A percentile compares a stretch with the other conserved stretches of the same genome.
phyloP scores from a whole-genome alignment of 495 filamentous ascomycete species.

The Glutinoglossum americanum region DNA sequence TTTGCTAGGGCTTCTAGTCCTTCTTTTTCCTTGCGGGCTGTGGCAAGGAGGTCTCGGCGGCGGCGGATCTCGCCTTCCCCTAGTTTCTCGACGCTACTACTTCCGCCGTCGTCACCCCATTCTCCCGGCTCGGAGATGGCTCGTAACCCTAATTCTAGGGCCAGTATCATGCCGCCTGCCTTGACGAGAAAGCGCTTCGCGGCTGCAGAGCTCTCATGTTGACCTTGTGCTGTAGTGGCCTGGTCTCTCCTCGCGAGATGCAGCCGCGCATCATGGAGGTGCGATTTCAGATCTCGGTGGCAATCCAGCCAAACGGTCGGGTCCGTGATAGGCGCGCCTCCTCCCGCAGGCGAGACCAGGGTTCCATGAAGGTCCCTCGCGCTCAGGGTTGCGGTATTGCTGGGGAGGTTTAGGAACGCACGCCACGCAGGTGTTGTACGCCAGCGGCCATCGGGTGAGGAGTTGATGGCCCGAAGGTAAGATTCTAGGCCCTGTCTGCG shows the following conservation, averaged over 20 bases:
- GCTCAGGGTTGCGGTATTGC: conserved; percentile 10
- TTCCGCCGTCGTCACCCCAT: conserved; percentile 9
- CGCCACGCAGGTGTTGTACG: conserved; percentile 68
- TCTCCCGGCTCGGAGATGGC: conserved; percentile 14
- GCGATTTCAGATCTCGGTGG: conserved; percentile 58
- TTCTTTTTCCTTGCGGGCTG: conserved; percentile 64
- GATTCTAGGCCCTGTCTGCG: conserved; percentile 54
- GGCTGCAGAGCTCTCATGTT: conserved; percentile 58
- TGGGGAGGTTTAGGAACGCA: conserved; percentile 64
- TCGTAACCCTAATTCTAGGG: conserved; percentile 51
- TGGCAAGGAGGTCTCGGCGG: conserved; percentile 54
- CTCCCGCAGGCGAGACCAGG: conserved; percentile 20
- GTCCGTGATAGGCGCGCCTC: conserved; percentile 37
- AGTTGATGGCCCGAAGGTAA: conserved; percentile 68
- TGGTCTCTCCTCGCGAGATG: conserved; percentile 56
- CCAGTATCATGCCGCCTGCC: conserved; percentile 41
- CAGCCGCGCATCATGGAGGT: conserved; percentile 62
- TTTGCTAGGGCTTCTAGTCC: conserved; percentile 64
- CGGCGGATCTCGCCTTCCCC: conserved; percentile 78
- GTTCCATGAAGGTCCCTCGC: conserved; percentile 21
- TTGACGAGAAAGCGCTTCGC: conserved; percentile 68
- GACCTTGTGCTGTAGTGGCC: conserved; percentile 38
- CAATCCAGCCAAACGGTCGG: conserved; percentile 73
- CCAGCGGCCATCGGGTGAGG: conserved; percentile 57
- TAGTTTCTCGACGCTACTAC: conserved; percentile 22